Percentiles rank a stretch among this genome's conserved stretches.
phyloP scores from a whole-genome alignment of 2,329 filamentous ascomycete genomes.

The Apiospora aurea region DNA sequence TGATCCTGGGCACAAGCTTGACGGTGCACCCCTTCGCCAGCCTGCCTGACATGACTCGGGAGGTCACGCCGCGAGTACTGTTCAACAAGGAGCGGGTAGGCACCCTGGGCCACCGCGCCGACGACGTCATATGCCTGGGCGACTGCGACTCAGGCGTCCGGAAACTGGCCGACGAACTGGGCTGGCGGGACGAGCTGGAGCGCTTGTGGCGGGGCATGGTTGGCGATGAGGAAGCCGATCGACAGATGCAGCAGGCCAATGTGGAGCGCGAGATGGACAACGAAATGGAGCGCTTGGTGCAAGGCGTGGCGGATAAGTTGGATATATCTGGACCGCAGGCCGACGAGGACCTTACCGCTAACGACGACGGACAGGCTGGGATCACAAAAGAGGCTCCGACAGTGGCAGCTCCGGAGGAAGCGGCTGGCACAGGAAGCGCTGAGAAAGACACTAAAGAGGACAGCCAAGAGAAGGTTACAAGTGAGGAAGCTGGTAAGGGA shows the following conservation, averaged over 20 bases:
- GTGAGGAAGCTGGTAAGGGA: background rate
- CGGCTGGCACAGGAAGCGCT: background rate
- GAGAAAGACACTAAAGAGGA: background rate
- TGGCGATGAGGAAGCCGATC: constrained; percentile 63
- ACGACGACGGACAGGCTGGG: constrained; percentile 12
- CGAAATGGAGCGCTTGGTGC: constrained; percentile 48
- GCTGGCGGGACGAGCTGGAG: constrained; percentile 88
- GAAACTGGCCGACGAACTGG: constrained; percentile 78
- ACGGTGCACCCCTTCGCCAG: constrained; percentile 89
- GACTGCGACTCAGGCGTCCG: constrained; percentile 85
- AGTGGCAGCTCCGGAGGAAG: background rate
- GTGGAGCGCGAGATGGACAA: constrained; percentile 36
- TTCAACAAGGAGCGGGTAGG: constrained; percentile 90
- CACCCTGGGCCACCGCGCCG: constrained; percentile 74
- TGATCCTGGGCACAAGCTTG: constrained; percentile 89
- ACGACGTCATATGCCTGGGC: constrained; percentile 85
- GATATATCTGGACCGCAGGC: constrained; percentile 29
- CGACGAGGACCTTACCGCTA: constrained; percentile 22
- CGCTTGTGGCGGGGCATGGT: constrained; percentile 73
- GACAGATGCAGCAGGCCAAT: constrained; percentile 44
- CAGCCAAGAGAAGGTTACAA: background rate
- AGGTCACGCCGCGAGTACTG: constrained; percentile 76
- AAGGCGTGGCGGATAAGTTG: constrained; percentile 42
- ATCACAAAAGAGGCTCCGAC: constrained; percentile 6
- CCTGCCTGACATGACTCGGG: constrained; percentile 69